A percentile compares a stretch with the other conserved stretches of the same genome.
phyloP scores from a whole-genome alignment of 2,329 filamentous ascomycete species.

The Hymenoscyphus fraxineus region DNA sequence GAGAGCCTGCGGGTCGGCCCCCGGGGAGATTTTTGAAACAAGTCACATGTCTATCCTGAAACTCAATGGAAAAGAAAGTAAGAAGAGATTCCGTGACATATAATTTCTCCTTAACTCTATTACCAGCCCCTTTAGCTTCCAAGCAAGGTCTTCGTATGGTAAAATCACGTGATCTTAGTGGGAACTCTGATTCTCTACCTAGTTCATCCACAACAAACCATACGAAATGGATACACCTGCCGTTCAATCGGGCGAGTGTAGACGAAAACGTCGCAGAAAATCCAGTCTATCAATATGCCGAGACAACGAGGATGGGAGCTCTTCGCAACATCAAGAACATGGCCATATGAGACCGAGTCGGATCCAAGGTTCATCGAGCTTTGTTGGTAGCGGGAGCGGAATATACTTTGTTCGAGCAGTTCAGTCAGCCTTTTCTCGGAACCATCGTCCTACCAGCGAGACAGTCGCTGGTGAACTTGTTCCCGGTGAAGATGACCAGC shows the following conservation, averaged over 20 bases:
- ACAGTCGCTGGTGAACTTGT: constrained; percentile 42
- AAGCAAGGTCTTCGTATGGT: no score
- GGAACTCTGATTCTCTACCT: no score
- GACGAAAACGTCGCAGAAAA: background rate
- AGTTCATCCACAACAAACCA: no score
- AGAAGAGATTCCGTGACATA: no score
- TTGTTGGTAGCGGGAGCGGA: constrained; percentile 55
- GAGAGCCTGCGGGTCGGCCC: no score
- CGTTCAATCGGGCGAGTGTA: background rate
- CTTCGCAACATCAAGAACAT: background rate
- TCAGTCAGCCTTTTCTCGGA: constrained; percentile 44
- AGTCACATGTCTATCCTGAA: no score
- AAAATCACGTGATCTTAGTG: no score
- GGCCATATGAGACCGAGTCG: constrained; percentile 1
- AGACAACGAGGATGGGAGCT: background rate
- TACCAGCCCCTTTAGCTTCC: no score
- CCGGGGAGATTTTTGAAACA: no score
- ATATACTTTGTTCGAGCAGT: constrained; percentile 57
- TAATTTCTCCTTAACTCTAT: no score
- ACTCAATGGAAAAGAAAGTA: no score
- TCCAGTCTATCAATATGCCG: background rate
- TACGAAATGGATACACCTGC: no score
- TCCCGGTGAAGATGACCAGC: constrained; percentile 54
- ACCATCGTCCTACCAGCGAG: constrained; percentile 26
- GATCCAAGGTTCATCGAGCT: constrained; percentile 42